Conservation (phyloP, 2,329 filamentous ascomycete genomes). For the Diaporthe sp. region DNA sequence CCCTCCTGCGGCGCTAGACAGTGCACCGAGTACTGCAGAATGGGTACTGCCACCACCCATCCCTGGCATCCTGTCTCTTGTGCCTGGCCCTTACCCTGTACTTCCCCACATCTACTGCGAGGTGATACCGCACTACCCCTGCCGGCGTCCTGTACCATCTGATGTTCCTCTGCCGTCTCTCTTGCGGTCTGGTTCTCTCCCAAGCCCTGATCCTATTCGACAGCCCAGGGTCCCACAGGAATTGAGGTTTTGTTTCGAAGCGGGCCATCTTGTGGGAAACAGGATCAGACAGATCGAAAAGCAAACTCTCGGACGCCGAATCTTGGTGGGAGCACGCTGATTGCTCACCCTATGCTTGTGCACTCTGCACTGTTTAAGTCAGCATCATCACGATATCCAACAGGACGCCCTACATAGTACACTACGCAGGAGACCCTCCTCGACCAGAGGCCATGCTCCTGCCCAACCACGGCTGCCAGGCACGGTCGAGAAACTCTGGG, state of each 20-base stretch:
- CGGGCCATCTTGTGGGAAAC: constrained; percentile 11
- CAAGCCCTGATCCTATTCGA: constrained; percentile 14
- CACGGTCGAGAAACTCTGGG: background rate
- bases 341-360: background rate
- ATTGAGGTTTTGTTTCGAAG: constrained; percentile 21
- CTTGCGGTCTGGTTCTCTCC: constrained; percentile 24
- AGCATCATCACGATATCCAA: background rate
- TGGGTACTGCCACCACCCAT: background rate
- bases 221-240: constrained; percentile 5
- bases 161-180: constrained; percentile 27
- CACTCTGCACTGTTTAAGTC: background rate
- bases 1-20: background rate
- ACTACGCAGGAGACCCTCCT: background rate
- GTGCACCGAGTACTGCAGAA: background rate
- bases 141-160: constrained; percentile 24
- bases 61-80: background rate
- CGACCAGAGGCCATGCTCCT: constrained; percentile 1
- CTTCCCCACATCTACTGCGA: constrained; percentile 15
- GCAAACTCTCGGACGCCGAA: background rate
- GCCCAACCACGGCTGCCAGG: background rate
- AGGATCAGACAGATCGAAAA: background rate
- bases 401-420: background rate
- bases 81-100: constrained; percentile 10
- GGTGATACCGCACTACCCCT: constrained; percentile 17
- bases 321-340: background rate